phyloP scores from a whole-genome alignment of 164 flowering plant genomes.

The Saururus chinensis region DNA sequence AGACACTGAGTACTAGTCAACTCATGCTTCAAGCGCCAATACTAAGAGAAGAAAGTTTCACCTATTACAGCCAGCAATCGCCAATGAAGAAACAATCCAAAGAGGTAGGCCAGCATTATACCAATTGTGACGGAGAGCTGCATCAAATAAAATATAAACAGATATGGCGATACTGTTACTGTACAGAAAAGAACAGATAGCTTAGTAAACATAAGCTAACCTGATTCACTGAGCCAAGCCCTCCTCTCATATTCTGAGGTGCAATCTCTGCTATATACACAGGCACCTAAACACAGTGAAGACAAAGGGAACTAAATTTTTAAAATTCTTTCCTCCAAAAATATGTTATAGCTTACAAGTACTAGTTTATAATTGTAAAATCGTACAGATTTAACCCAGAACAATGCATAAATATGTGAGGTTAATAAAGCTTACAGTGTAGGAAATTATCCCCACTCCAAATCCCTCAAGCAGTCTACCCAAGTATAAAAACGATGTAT shows the following conservation, averaged over 20 bases:
- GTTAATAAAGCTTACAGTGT: constrained; percentile 27
- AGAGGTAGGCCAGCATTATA: constrained; percentile 67
- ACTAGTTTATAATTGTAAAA: too few relatives aligned
- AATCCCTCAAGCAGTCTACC: constrained; percentile 72
- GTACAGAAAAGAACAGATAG: not conserved
- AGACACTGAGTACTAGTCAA: not conserved
- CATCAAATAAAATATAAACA: constrained; percentile 3
- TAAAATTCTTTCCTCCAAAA: not conserved
- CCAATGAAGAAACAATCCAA: constrained; percentile 76
- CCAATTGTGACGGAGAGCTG: constrained; percentile 87
- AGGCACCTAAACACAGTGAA: constrained; percentile 44
- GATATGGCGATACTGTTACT: not conserved
- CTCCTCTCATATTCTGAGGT: constrained; percentile 73
- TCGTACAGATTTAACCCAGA: not conserved
- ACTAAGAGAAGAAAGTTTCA: constrained; percentile 14
- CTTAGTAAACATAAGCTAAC: constrained; percentile 12
- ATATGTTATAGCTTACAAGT: not conserved
- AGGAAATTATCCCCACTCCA: constrained; percentile 71
- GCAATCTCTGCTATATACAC: constrained; percentile 89
- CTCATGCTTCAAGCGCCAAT: not conserved
- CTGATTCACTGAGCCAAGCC: constrained; percentile 66
- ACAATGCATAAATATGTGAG: too few relatives aligned
- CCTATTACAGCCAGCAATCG: constrained; percentile 77
- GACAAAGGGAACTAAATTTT: not conserved
- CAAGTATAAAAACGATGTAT: constrained; percentile 61